These are phyloP conservation scores for Sanguinoderma infundibulare DNA, from an alignment of 1,284 basidiomycete species.

Conservation along the genomic window DNA sequence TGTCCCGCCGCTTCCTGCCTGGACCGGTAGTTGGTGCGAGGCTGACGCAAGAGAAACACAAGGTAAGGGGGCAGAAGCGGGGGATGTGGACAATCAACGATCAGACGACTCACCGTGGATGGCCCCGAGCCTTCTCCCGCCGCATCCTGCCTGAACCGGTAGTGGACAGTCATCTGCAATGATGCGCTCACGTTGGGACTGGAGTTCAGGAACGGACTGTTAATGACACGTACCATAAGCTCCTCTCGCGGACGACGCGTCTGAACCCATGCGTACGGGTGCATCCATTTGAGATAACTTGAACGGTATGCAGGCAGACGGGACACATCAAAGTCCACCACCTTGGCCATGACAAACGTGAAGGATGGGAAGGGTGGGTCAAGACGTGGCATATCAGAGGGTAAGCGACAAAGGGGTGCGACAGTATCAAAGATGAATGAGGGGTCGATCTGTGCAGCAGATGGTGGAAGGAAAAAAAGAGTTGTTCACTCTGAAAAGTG, in stretches of 20 bases:
- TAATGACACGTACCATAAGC: slow-evolving; percentile 29
- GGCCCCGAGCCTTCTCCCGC: slow-evolving; percentile 3
- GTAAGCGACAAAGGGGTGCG: too few species aligned
- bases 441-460: too few species aligned
- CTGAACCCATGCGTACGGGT: slow-evolving; percentile 24
- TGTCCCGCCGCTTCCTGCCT: too few species aligned
- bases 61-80: neutral
- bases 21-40: too few species aligned
- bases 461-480: too few species aligned
- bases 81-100: neutral
- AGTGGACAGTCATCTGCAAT: slow-evolving; percentile 9
- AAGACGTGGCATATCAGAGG: slow-evolving; percentile 10
- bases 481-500: too few species aligned
- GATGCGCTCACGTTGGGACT: neutral
- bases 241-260: slow-evolving; percentile 14
- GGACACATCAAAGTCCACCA: slow-evolving; percentile 11
- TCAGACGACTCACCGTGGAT: too few species aligned
- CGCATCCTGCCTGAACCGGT: slow-evolving; percentile 1
- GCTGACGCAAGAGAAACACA: neutral
- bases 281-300: slow-evolving; percentile 24
- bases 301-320: slow-evolving; percentile 28
- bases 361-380: slow-evolving; percentile 15
- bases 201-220: too few species aligned
- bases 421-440: too few species aligned
- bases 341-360: slow-evolving; percentile 1